These are phyloP conservation scores for Vigna nakashimae DNA, from an alignment of 306 rosid species.

Conservation along the genomic window DNA sequence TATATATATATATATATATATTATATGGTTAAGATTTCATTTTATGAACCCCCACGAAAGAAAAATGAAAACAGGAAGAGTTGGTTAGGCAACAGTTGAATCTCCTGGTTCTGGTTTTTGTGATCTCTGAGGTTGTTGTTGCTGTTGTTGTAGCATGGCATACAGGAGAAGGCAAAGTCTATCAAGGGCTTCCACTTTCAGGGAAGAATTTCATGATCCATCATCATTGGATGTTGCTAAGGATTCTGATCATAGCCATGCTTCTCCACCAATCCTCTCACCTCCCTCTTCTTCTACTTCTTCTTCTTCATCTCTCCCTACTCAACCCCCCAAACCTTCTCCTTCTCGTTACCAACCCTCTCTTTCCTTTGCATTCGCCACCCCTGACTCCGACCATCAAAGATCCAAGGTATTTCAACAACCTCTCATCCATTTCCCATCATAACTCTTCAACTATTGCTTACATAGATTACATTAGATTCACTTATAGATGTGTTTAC, in stretches of 20 bases:
- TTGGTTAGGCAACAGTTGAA: slow-evolving; percentile 49
- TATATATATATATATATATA: neutral
- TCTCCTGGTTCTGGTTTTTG: slow-evolving; percentile 13
- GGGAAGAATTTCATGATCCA: slow-evolving; percentile 67
- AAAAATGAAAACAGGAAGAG: slow-evolving; percentile 42
- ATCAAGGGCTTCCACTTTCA: slow-evolving; percentile 77
- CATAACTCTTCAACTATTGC: neutral
- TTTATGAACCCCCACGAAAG: neutral
- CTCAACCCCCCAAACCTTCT: slow-evolving; percentile 84
- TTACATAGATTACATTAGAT: neutral
- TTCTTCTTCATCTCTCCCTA: slow-evolving; percentile 59
- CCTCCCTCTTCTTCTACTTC: slow-evolving; percentile 43
- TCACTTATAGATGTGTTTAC: neutral
- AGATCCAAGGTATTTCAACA: slow-evolving; percentile 66
- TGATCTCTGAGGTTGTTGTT: slow-evolving; percentile 32
- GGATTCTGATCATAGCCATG: slow-evolving; percentile 16
- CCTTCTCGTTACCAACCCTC: slow-evolving; percentile 60
- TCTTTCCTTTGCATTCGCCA: slow-evolving; percentile 49
- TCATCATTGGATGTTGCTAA: slow-evolving; percentile 36
- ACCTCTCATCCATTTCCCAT: slow-evolving; percentile 11
- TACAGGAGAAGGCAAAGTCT: slow-evolving; percentile 88
- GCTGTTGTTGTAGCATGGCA: slow-evolving; percentile 60
- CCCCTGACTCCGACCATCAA: slow-evolving; percentile 52
- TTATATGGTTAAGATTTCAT: slow-evolving; percentile 36
- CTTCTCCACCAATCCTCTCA: slow-evolving; percentile 29